These are phyloP conservation scores for Hypericum androsaemum DNA, from an alignment of 345 rosid genomes.

Conservation along the genomic window DNA sequence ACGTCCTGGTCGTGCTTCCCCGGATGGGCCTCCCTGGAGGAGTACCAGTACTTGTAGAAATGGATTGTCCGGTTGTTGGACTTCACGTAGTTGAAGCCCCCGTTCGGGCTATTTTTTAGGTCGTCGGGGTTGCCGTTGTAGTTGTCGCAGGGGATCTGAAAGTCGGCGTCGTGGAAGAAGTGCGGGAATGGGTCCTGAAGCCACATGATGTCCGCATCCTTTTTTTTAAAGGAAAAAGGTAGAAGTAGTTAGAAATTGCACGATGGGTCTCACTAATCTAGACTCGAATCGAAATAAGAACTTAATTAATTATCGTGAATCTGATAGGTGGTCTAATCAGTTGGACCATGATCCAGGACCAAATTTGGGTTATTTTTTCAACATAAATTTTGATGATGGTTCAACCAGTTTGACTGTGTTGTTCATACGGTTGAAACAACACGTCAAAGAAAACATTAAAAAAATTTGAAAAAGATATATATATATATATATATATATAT, in stretches of 20 bases:
- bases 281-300: too few relatives aligned
- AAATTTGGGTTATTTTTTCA: too few relatives aligned
- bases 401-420: too few relatives aligned
- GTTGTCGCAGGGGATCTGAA: constrained; percentile 73
- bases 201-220: constrained; percentile 90
- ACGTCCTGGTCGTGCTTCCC: constrained; percentile 7
- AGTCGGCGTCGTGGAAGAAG: constrained; percentile 46
- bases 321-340: too few relatives aligned
- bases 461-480: too few relatives aligned
- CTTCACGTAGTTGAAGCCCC: constrained; percentile 43
- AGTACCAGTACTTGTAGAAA: constrained; percentile 14
- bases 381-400: too few relatives aligned
- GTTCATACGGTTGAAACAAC: too few relatives aligned
- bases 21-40: constrained; percentile 18
- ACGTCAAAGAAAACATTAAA: too few relatives aligned
- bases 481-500: too few relatives aligned
- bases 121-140: constrained; percentile 33
- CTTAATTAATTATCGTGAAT: too few relatives aligned
- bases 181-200: constrained; percentile 64
- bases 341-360: too few relatives aligned
- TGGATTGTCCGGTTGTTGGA: constrained; percentile 11
- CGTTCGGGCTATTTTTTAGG: constrained; percentile 41
- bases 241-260: background rate
- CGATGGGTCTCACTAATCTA: too few relatives aligned
- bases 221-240: background rate